These are phyloP conservation scores for Claviceps sp. DNA, from an alignment of 2,329 filamentous ascomycete species.

Conservation along the genomic window DNA sequence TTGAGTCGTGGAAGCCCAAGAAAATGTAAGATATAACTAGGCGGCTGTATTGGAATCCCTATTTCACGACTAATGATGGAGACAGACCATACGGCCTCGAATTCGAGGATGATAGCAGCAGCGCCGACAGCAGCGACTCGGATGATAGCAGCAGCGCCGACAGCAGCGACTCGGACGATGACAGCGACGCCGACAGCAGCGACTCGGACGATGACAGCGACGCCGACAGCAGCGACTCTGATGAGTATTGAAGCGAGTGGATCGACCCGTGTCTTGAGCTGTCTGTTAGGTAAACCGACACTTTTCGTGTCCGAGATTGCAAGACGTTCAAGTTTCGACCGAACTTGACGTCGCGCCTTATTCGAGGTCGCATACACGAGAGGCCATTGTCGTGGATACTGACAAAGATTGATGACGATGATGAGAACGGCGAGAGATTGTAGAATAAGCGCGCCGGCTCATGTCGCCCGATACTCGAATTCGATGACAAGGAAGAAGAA, in stretches of 20 bases:
- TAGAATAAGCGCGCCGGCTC: background rate
- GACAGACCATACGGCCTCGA: background rate
- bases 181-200: conserved; percentile 1
- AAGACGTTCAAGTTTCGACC: conserved; percentile 4
- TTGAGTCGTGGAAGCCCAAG: conserved; percentile 12
- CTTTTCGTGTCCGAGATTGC: conserved; percentile 3
- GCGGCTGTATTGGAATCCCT: background rate
- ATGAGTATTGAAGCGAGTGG: conserved; percentile 26
- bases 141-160: too few species aligned
- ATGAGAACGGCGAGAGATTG: conserved; percentile 1
- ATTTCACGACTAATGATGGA: background rate
- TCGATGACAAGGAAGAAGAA: conserved; percentile 1
- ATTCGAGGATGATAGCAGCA: too few species aligned
- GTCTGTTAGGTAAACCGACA: background rate
- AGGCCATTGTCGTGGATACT: conserved; percentile 17
- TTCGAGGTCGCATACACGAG: conserved; percentile 13
- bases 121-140: too few species aligned
- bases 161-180: background rate
- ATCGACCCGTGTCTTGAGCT: conserved; percentile 19
- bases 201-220: background rate
- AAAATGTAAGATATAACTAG: conserved; percentile 9
- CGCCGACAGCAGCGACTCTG: conserved; percentile 8
- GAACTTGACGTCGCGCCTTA: background rate
- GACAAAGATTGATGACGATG: conserved; percentile 12
- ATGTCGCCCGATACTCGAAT: background rate